A percentile compares a stretch with the other conserved stretches of the same genome.
These are phyloP conservation scores for Aspergillus luchuensis DNA, from an alignment of 2,329 filamentous ascomycete species.

Conservation along the genomic window DNA sequence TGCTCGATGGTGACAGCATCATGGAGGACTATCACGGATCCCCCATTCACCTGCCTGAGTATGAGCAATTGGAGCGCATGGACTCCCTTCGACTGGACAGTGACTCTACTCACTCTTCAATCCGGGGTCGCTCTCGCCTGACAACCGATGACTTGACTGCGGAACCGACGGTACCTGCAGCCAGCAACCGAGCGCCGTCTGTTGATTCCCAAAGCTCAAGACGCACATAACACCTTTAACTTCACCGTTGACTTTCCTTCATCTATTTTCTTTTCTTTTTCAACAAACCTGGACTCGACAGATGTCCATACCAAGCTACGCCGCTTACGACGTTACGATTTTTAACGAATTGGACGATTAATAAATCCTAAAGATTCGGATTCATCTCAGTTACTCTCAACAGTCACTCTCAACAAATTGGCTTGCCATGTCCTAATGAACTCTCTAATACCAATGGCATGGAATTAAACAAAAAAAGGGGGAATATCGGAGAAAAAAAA, in stretches of 20 bases:
- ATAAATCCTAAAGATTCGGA: not conserved
- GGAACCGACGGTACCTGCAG: conserved; percentile 16
- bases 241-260: not conserved
- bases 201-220: conserved; percentile 10
- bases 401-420: not conserved
- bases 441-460: not conserved
- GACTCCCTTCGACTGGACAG: conserved; percentile 39
- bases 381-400: conserved; percentile 6
- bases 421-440: conserved; percentile 2
- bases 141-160: conserved; percentile 36
- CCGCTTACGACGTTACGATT: conserved; percentile 18
- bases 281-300: not conserved
- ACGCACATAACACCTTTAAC: not conserved
- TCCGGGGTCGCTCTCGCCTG: conserved; percentile 31
- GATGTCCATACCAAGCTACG: not conserved
- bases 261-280: not conserved
- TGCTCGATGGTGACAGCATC: conserved; percentile 41
- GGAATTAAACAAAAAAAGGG: not conserved
- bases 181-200: conserved; percentile 19
- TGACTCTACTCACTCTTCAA: conserved; percentile 34
- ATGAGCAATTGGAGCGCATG: conserved; percentile 51
- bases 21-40: conserved; percentile 53
- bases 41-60: conserved; percentile 43
- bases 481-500: conserved; percentile 1
- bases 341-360: conserved; percentile 19